Evolutionary conservation across 1,284 basidiomycete species (phyloP).

Genomic region (Xanthoconium separans): DNA sequence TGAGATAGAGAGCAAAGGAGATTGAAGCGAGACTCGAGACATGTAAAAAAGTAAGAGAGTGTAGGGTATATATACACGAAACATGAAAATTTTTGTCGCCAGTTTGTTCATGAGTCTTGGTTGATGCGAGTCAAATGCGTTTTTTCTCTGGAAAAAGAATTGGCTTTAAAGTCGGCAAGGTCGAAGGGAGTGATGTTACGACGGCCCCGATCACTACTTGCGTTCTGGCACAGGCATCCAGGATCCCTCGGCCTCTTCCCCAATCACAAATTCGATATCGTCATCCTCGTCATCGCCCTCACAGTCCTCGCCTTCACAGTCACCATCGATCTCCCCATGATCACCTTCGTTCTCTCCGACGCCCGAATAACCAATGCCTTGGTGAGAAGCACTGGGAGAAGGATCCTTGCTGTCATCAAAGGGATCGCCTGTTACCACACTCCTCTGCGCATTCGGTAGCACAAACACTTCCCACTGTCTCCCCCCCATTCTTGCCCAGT

Average conservation of each 20-base stretch:
- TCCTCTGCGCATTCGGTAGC: slow-evolving; percentile 62
- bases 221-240: slow-evolving; percentile 47
- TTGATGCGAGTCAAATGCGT: slow-evolving; percentile 15
- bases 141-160: slow-evolving; percentile 13
- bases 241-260: slow-evolving; percentile 35
- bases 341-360: slow-evolving; percentile 19
- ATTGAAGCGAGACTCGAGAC: not conserved
- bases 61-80: slow-evolving; percentile 23
- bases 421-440: slow-evolving; percentile 33
- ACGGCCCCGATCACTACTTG: slow-evolving; percentile 16
- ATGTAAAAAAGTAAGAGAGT: slow-evolving; percentile 1
- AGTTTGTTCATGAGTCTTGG: slow-evolving; percentile 10
- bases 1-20: slow-evolving; percentile 15
- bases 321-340: slow-evolving; percentile 25
- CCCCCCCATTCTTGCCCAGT: slow-evolving; percentile 66
- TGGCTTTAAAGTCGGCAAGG: slow-evolving; percentile 5
- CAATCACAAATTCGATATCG: slow-evolving; percentile 53
- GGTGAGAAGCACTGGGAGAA: not conserved
- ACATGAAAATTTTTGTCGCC: slow-evolving; percentile 1
- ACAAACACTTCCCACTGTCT: slow-evolving; percentile 63
- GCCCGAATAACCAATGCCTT: slow-evolving; percentile 3
- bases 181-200: not conserved
- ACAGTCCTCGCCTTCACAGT: slow-evolving; percentile 29
- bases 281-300: slow-evolving; percentile 53
- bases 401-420: not conserved